Conservation (phyloP, 2,329 filamentous ascomycete species). For the Fusarium armeniacum region DNA sequence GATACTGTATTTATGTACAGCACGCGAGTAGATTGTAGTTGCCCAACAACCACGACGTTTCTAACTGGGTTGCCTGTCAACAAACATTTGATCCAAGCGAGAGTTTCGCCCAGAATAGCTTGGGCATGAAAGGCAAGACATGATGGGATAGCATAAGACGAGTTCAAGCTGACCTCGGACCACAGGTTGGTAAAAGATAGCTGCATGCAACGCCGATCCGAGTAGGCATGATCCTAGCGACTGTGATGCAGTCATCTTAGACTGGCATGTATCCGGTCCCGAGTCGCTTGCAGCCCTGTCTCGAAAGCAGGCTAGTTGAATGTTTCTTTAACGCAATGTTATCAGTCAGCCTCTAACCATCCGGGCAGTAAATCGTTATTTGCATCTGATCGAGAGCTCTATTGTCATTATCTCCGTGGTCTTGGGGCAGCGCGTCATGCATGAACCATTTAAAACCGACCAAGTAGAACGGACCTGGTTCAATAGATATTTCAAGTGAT, state of each 20-base stretch:
- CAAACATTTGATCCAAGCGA: constrained; percentile 27
- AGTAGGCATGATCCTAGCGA: constrained; percentile 27
- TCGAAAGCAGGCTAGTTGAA: neutral
- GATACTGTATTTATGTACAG: neutral
- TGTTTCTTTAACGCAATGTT: neutral
- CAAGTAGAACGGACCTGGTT: constrained; percentile 3
- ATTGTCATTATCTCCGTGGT: neutral
- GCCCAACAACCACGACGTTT: constrained; percentile 14
- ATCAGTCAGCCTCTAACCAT: neutral
- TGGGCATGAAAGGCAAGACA: constrained; percentile 9
- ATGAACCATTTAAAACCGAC: constrained; percentile 8
- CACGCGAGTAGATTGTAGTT: neutral
- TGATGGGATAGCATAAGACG: constrained; percentile 1
- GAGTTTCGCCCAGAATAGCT: constrained; percentile 14
- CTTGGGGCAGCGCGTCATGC: neutral
- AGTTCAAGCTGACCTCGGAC: constrained; percentile 13
- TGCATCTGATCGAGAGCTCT: constrained; percentile 1
- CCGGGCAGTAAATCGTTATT: constrained; percentile 8
- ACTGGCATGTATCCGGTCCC: constrained; percentile 23
- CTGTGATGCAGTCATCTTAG: constrained; percentile 19
- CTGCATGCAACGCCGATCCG: constrained; percentile 38
- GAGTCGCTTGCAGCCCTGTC: neutral
- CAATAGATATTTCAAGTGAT: constrained; percentile 23
- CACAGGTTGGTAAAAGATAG: constrained; percentile 23
- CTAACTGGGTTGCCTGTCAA: constrained; percentile 6